These are phyloP conservation scores for Ganoderma lingzhi DNA, from an alignment of 1,284 basidiomycete genomes.

Conservation along the genomic window DNA sequence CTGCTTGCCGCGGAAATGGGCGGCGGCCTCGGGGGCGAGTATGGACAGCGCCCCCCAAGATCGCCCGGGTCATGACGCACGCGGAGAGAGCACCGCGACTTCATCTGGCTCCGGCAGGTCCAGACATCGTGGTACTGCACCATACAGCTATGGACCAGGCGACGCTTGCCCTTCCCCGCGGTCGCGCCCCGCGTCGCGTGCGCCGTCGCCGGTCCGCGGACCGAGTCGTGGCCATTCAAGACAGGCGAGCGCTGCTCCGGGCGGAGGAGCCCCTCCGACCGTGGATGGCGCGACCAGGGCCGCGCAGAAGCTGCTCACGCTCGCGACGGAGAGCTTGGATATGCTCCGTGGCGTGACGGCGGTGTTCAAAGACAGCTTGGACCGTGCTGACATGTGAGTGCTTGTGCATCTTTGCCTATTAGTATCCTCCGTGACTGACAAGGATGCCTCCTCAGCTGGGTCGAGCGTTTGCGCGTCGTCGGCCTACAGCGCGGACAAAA, in stretches of 20 bases:
- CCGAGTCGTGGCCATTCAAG: constrained; percentile 38
- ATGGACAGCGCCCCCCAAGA: constrained; percentile 20
- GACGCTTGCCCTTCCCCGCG: constrained; percentile 40
- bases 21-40: constrained; percentile 43
- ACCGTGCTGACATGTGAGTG: constrained; percentile 86
- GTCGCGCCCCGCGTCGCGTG: constrained; percentile 45
- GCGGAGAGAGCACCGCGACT: constrained; percentile 26
- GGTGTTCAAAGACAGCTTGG: constrained; percentile 88
- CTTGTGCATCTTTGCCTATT: constrained; percentile 43
- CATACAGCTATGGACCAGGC: constrained; percentile 41
- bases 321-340: constrained; percentile 91
- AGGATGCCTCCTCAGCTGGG: constrained; percentile 61
- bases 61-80: constrained; percentile 20
- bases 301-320: constrained; percentile 82
- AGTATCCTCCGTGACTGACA: constrained; percentile 6
- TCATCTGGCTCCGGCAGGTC: constrained; percentile 19
- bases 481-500: constrained; percentile 70
- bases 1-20: constrained; percentile 84
- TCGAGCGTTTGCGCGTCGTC: constrained; percentile 77
- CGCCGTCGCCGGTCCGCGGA: constrained; percentile 37
- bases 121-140: constrained; percentile 33
- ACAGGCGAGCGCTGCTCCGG: constrained; percentile 33
- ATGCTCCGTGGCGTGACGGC: constrained; percentile 89
- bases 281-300: constrained; percentile 70
- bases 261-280: constrained; percentile 46